Evolutionary conservation across 2,329 filamentous ascomycete species (phyloP), one percentile per base, ranked within the genome.

Genomic region (Coleophoma cylindrospora): DNA sequence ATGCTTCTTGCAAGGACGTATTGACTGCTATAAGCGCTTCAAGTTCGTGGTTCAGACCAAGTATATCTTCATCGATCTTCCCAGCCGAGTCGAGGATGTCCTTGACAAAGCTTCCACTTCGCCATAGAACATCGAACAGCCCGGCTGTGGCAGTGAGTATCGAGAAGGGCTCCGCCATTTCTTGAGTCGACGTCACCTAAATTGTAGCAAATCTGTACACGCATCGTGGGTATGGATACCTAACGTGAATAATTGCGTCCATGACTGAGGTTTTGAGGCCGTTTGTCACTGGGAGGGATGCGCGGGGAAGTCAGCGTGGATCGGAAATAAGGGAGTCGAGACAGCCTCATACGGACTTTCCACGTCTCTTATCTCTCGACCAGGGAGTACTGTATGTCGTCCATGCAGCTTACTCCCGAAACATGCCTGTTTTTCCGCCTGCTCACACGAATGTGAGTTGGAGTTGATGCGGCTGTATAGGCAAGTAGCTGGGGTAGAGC

Each of bases 121-220:
- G 11, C 11, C 2, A 12, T 12, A 12, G n/a, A 12, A 37, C n/a
- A 37, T 37, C 34, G n/a, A 37, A 12, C 2, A 37, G 11, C n/a
- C 34, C 34, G n/a, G n/a, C 12, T 3, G 12, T 37, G 11, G 34
- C 34, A n/a, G 12, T 37, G 3, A n/a, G 12, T 12, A 37, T 37
- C 2, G 34, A 37, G 12, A 37, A 37, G 19, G 19, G 19, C 32
- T 33, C 27, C 34, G 43, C 43, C 43, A 45, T 45, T 45, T 45
- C 34, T n/a, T 21, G 43, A 34, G 34, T 6, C 27, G 21, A 37
- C 12, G 34, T 12, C 34, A 37, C n/a, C n/a, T 37, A n/a, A n/a
- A 12, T n/a, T 12, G 12, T 12, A 4, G n/a, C 34, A 57, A 40
- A 34, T 54, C 49, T 21, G 49, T 41, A 32, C 47, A 56, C 41